Conservation (phyloP, 345 rosid species). For the Mallotus nudiflorus region DNA sequence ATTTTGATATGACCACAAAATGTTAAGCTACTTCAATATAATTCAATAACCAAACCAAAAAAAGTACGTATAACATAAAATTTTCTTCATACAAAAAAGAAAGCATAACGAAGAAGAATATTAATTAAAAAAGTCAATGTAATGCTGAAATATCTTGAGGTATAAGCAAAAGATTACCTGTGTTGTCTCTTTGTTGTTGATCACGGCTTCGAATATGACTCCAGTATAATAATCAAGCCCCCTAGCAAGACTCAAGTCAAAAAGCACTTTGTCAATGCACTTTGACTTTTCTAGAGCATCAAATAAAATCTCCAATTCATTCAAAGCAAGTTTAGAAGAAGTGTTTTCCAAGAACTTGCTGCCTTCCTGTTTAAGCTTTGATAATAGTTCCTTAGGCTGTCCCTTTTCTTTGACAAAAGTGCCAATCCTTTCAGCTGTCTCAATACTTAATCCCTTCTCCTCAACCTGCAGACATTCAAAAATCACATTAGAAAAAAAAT, state of each 20-base stretch:
- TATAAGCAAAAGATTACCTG: conserved; percentile 49
- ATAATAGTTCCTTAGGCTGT: conserved; percentile 56
- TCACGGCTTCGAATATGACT: conserved; percentile 87
- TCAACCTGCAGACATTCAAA: conserved; percentile 52
- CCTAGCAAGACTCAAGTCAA: conserved; percentile 96
- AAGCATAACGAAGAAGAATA: too few relatives aligned
- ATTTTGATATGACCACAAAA: not conserved
- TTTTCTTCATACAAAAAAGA: not conserved
- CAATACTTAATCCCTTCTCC: conserved; percentile 74
- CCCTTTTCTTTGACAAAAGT: conserved; percentile 78
- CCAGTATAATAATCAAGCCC: conserved; percentile 99
- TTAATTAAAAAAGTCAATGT: too few relatives aligned
- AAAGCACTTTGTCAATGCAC: conserved; percentile 73
- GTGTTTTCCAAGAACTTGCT: conserved; percentile 55
- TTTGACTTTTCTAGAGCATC: conserved; percentile 77
- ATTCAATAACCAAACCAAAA: not conserved
- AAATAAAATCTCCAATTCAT: conserved; percentile 75
- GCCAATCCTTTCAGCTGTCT: conserved; percentile 78
- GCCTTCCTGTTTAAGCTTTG: conserved; percentile 60
- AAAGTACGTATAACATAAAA: too few relatives aligned
- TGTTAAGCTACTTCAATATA: not conserved
- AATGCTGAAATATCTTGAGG: not conserved
- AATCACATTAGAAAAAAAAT: not conserved
- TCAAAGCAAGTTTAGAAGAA: conserved; percentile 64
- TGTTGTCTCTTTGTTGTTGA: conserved; percentile 68